A percentile compares a stretch with the other conserved stretches of the same genome.
Conservation (phyloP, 2,329 filamentous ascomycete genomes). For the Colletotrichum zoysiae region DNA sequence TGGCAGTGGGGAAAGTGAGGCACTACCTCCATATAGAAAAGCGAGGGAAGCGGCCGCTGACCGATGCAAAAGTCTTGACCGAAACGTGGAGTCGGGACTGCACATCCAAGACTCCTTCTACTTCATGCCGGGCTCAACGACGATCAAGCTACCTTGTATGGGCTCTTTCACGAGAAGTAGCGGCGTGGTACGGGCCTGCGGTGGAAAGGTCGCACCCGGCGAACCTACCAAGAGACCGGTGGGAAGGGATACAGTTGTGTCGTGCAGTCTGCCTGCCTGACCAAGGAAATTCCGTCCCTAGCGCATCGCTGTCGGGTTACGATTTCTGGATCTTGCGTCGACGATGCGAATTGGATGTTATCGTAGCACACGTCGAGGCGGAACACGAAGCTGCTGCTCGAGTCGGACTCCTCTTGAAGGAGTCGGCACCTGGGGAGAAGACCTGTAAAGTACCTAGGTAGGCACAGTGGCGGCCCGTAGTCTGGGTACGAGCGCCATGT, state of each 20-base stretch:
- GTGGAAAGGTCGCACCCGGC: slow-evolving; percentile 41
- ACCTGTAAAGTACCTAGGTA: slow-evolving; percentile 10
- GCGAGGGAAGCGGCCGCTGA: slow-evolving; percentile 12
- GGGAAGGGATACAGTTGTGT: slow-evolving; percentile 35
- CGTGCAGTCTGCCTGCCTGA: slow-evolving; percentile 20
- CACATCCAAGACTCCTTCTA: slow-evolving; percentile 23
- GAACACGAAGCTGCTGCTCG: slow-evolving; percentile 27
- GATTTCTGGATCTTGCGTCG: slow-evolving; percentile 34
- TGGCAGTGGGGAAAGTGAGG: neutral
- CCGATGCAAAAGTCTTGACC: slow-evolving; percentile 25
- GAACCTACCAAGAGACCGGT: slow-evolving; percentile 38
- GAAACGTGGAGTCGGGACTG: slow-evolving; percentile 23
- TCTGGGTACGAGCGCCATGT: slow-evolving; percentile 35
- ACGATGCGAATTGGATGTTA: slow-evolving; percentile 29
- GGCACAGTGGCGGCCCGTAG: slow-evolving; percentile 25
- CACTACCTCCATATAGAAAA: slow-evolving; percentile 2
- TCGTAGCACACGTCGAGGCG: slow-evolving; percentile 25
- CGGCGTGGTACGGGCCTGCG: slow-evolving; percentile 36
- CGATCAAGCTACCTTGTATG: slow-evolving; percentile 25
- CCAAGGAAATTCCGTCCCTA: slow-evolving; percentile 25
- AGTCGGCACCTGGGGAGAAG: slow-evolving; percentile 5
- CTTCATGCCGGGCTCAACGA: slow-evolving; percentile 19
- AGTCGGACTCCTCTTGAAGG: slow-evolving; percentile 19
- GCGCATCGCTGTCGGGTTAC: slow-evolving; percentile 29
- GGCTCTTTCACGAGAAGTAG: slow-evolving; percentile 28